Evolutionary conservation across 805 yeast genomes (phyloP).

Genomic region (Ogataea paraovalis): DNA sequence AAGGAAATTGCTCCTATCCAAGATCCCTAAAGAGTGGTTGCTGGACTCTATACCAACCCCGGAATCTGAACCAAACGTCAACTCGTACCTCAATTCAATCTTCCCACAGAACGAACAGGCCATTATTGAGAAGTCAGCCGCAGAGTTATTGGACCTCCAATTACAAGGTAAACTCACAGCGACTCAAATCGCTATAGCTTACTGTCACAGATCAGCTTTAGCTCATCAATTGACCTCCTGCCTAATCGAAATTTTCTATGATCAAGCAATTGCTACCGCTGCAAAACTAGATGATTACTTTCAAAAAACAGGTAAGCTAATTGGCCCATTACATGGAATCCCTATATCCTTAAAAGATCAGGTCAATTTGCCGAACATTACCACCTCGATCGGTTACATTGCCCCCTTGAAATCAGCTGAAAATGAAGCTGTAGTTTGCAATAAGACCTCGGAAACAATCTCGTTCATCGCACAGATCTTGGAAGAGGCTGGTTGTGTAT

Average conservation of each 20-base stretch:
- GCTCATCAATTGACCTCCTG: constrained; percentile 42
- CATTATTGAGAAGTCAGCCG: constrained; percentile 21
- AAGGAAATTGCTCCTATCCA: constrained; percentile 14
- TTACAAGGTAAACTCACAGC: constrained; percentile 32
- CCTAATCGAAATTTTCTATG: constrained; percentile 39
- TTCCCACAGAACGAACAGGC: constrained; percentile 21
- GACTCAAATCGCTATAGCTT: constrained; percentile 36
- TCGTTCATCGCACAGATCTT: constrained; percentile 31
- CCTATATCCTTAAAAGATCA: constrained; percentile 47
- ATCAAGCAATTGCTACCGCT: constrained; percentile 38
- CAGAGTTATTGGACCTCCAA: constrained; percentile 24
- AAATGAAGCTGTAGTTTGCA: constrained; percentile 20
- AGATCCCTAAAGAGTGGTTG: constrained; percentile 32
- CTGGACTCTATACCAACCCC: constrained; percentile 24
- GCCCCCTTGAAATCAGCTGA: constrained; percentile 31
- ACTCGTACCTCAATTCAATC: constrained; percentile 17
- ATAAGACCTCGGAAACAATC: constrained; percentile 28
- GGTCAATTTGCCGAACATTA: constrained; percentile 34
- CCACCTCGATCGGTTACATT: constrained; percentile 39
- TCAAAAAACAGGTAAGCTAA: constrained; percentile 29
- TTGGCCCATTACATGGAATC: constrained; percentile 43
- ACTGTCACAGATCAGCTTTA: constrained; percentile 39
- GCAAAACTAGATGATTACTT: constrained; percentile 35
- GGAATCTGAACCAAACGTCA: constrained; percentile 26
- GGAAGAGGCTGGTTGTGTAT: constrained; percentile 37